phyloP scores from a whole-genome alignment of 2,329 filamentous ascomycete species.

The Esteya vermicola region DNA sequence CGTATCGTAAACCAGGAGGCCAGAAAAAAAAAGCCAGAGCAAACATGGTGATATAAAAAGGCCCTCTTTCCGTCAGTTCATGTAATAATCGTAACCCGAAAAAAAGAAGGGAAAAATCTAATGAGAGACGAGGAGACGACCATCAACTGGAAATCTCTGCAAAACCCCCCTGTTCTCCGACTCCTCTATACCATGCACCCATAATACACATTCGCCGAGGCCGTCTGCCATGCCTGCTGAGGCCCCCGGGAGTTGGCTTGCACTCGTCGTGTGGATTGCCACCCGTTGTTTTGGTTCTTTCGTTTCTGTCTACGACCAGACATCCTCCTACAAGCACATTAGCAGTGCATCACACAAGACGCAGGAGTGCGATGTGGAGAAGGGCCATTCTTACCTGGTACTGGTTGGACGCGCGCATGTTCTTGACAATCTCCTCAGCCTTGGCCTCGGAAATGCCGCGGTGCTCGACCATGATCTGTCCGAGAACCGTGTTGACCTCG shows the following conservation, averaged over 20 bases:
- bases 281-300: neutral
- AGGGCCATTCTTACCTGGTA: conserved; percentile 63
- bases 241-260: no score
- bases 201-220: no score
- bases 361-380: neutral
- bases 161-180: neutral
- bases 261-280: no score
- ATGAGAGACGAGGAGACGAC: no score
- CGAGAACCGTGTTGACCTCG: conserved; percentile 78
- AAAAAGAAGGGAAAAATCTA: neutral
- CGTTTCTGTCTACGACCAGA: conserved; percentile 42
- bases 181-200: conserved; percentile 4
- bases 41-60: neutral
- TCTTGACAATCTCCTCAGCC: conserved; percentile 92
- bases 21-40: neutral
- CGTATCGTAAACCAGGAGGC: neutral
- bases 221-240: no score
- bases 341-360: neutral
- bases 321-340: conserved; percentile 45
- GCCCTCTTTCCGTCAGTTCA: neutral
- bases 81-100: neutral
- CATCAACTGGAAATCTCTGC: neutral
- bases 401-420: conserved; percentile 85
- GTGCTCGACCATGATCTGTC: conserved; percentile 73
- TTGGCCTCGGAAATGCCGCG: conserved; percentile 71